Base-by-base conservation (phyloP, 805 yeast species). In the Clavispora phyllophila region DNA sequence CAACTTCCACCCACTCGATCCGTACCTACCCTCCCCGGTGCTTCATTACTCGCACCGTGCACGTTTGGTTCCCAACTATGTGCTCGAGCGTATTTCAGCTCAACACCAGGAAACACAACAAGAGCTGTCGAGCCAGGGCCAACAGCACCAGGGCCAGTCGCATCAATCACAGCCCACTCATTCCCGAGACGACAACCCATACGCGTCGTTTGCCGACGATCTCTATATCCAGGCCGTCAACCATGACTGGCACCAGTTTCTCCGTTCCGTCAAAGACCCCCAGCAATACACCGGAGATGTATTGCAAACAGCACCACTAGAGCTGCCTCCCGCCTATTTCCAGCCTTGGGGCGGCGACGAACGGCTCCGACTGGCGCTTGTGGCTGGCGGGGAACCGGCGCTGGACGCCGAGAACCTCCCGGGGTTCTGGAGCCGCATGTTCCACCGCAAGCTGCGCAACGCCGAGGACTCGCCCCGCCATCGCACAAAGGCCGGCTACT, bases 281-380 rank as follows among this genome's bases (percentile, higher is more conserved):
- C 65, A 66, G 6, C 62, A 73, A 5, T 43, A 63, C 65, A 53
- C 70, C 3, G 42, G 45, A 15, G 70, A 59, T 34, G 44, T 53
- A 24, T 43, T 62, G 13, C 49, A 49, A 26, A 68, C 66, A 40
- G 53, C 56, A 15, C 45, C 57, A 14, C 55, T 55, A 34, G 51
- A 47, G 23, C 45, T 56, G n/a, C 75, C 73, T 42, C 59, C 80
- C 40, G 68, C 73, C 34, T 73, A 66, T 37, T 56, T 55, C 28
- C 65, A 75, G 1, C 64, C 72, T 17, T 86, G 93, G 93, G 81
- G 82, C 27, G 95, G 95, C 31, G 87, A 75, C 43, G 76, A 76
- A 43, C 62, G 89, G 45, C 65, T 86, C 47, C 73, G 75, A 42
- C 67, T 64, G 36, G 76, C 81, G 23, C 73, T 81, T 47, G 60